Base-by-base conservation (phyloP, 371 early-diverging fungal genomes). In the Mucor velutinosus region DNA sequence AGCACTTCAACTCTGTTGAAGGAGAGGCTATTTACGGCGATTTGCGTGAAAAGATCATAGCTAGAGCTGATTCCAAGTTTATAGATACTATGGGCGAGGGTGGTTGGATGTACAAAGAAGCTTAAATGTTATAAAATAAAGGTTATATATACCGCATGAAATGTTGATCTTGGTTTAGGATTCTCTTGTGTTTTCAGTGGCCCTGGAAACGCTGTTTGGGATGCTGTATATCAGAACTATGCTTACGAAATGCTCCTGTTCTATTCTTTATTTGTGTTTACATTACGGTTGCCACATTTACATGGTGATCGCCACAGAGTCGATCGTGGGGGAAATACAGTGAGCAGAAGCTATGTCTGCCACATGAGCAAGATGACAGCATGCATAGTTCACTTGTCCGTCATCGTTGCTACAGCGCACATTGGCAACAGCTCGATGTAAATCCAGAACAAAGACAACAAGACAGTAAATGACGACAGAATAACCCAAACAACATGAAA, bases 41-140 rank as follows among this genome's bases (percentile, higher is more conserved):
- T 56, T 67, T 84, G 43, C 78, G 81, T 53, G 71, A 77, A 53
- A 69, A 78, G 61, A 79, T 84, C 60, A 58, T 75, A 39, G 67
- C 62, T 17, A 78, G 80, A 72, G 69, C 77, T 67, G 81, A 80
- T 61, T 67, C 70, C 55, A 81, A 80, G 67, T 81, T 80, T 75
- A 75, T 80, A 63, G 83, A 83, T 57, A 82, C 82, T 17, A 77
- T 83, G 78, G 83, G 80, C 49, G 75, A 76, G 51, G 76, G 76
- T 47, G 80, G 77, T 51, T 82, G 83, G 83, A 60, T 73, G 60
- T 72, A 60, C 25, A 77, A 72, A 49, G 71, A 55, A 41, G 41
- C 45, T 47, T 64, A 64, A 74, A 32, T 43, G 1, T 51, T 51
- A 51, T 51, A 25, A 51, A 11, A 33, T 12, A 68, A 45, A 58